Base-by-base conservation (phyloP, 371 early-diverging fungal genomes). In the Mortierella sp. region DNA sequence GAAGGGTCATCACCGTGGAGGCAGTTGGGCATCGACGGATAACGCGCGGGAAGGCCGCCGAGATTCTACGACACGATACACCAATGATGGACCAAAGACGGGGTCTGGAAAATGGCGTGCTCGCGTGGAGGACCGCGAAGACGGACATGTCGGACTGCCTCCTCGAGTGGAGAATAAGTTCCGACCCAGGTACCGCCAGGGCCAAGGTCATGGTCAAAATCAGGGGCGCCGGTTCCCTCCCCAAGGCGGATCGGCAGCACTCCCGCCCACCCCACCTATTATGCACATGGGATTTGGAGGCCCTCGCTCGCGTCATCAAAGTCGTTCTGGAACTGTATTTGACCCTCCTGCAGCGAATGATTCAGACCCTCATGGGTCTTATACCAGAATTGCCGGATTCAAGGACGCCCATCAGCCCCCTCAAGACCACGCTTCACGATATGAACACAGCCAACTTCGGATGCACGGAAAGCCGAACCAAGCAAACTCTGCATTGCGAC, bases 91-190 rank as follows among this genome's bases (percentile, higher is more conserved):
- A 45, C 38, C 52, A 19, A 44, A 65, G 60, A 57, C 74, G 4
- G 54, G 76, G 10, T 80, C 78, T 7, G 80, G 80, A 47, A 74
- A 48, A 44, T 74, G 78, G 75, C 77, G 80, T 14, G 73, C 68
- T n/a, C 77, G 75, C 19, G 34, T 75, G 31, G 75, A 78, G 2
- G 84, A 82, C n/a, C 73, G 72, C 16, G 86, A 85, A 10, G 82
- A 82, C 26, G 77, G 75, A 19, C 68, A 73, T 50, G 75, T 73
- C 9, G 85, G 86, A 31, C 73, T 85, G 24, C 86, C 86, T 4
- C 86, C 86, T 70, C 82, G 86, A 65, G 86, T 68, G 7, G 86
- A 85, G 65, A 85, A 85, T 60, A 85, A 85, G 72, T 85, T 85
- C 57, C 74, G 82, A 16, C 86, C 86, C 14, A 79, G 86, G 55